These are phyloP conservation scores for Ambrosia artemisiifolia DNA, from an alignment of 129 eudicot species.

Conservation along the genomic window DNA sequence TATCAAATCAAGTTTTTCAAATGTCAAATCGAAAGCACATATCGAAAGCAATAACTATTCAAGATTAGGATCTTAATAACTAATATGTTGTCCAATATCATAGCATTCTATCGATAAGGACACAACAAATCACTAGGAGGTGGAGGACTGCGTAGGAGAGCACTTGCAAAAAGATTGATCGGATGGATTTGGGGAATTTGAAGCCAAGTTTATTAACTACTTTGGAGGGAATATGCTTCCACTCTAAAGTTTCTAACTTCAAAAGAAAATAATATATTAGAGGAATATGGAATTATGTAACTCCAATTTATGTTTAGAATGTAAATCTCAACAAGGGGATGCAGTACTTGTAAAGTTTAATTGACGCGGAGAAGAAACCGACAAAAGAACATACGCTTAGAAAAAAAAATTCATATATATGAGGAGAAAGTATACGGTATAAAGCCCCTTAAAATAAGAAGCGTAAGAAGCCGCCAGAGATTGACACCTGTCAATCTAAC, in stretches of 20 bases:
- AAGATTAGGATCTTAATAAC: constrained; percentile 11
- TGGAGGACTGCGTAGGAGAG: constrained; percentile 36
- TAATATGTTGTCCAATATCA: constrained; percentile 14
- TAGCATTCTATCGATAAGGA: constrained; percentile 22
- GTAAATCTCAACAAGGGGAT: too few relatives aligned
- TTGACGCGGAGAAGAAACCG: too few relatives aligned
- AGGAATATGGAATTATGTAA: background rate
- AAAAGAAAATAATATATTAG: background rate
- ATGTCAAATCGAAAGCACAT: background rate
- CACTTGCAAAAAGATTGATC: constrained; percentile 23
- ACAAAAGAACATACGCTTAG: too few relatives aligned
- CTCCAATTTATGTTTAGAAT: background rate
- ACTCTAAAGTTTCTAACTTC: constrained; percentile 14
- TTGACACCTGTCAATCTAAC: too few relatives aligned
- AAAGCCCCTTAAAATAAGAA: too few relatives aligned
- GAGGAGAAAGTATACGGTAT: too few relatives aligned
- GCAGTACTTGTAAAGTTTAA: too few relatives aligned
- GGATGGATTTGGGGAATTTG: constrained; percentile 22
- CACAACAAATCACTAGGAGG: constrained; percentile 22
- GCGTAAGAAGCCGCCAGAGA: too few relatives aligned
- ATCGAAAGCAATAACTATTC: background rate
- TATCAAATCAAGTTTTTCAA: background rate
- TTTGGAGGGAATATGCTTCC: constrained; percentile 24
- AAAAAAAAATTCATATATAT: too few relatives aligned
- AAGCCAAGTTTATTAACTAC: constrained; percentile 9